phyloP scores from a whole-genome alignment of 2,329 filamentous ascomycete species.

The Paracamarosporium sp. region DNA sequence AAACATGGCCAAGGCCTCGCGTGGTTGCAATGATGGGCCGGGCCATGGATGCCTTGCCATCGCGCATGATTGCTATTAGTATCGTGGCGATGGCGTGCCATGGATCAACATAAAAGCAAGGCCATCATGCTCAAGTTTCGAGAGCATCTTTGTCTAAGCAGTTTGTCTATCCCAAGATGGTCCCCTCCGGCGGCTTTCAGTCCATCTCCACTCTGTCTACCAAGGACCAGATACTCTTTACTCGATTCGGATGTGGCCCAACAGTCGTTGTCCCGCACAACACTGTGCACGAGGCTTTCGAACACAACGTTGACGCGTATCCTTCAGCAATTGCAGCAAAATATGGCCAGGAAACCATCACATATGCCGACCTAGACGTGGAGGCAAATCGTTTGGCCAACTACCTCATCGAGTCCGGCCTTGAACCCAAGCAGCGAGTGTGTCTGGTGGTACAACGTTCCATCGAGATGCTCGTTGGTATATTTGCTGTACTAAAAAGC shows the following conservation, averaged over 20 bases:
- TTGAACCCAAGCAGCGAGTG: slow-evolving; percentile 52
- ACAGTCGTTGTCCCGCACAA: slow-evolving; percentile 20
- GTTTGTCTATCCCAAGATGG: slow-evolving; percentile 15
- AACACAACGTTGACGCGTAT: slow-evolving; percentile 31
- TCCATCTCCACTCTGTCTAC: slow-evolving; percentile 21
- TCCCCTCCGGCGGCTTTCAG: slow-evolving; percentile 13
- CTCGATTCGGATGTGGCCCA: slow-evolving; percentile 32
- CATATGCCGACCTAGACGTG: slow-evolving; percentile 37
- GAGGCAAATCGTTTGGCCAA: slow-evolving; percentile 40
- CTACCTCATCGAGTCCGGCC: slow-evolving; percentile 35
- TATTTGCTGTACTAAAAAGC: slow-evolving; percentile 62
- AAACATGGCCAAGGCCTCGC: neutral
- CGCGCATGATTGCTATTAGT: neutral
- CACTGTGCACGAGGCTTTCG: slow-evolving; percentile 36
- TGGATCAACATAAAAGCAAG: neutral
- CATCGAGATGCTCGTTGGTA: slow-evolving; percentile 64
- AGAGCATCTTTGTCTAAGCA: neutral
- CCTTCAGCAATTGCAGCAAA: slow-evolving; percentile 30
- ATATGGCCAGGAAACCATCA: slow-evolving; percentile 27
- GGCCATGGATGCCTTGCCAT: neutral
- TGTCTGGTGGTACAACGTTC: slow-evolving; percentile 64
- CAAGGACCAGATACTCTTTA: slow-evolving; percentile 28
- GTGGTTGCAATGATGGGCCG: neutral
- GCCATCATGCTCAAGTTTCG: neutral
- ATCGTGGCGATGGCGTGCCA: neutral